Percentiles rank a stretch among this genome's conserved stretches.
Conservation (phyloP, 345 rosid genomes). For the Murraya paniculata region DNA sequence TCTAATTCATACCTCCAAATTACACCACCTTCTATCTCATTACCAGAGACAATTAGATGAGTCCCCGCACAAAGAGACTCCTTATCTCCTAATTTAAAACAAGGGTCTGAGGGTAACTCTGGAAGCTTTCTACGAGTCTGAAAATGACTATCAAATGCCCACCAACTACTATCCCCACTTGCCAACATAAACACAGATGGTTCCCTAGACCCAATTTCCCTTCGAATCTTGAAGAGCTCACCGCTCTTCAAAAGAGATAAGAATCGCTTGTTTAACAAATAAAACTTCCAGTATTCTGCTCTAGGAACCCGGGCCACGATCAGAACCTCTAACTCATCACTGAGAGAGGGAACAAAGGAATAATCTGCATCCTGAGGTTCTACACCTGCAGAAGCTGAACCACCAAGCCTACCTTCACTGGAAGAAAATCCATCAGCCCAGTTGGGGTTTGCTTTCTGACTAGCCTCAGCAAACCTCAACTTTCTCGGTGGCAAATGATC, state of each 20-base stretch:
- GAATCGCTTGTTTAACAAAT: constrained; percentile 48
- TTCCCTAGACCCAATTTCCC: constrained; percentile 51
- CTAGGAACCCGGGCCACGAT: constrained; percentile 72
- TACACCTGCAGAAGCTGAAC: constrained; percentile 35
- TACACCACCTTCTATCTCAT: constrained; percentile 48
- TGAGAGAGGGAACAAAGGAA: constrained; percentile 48
- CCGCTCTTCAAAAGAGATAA: constrained; percentile 56
- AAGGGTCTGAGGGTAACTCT: constrained; percentile 58
- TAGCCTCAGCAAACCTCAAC: constrained; percentile 17
- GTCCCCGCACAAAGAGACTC: constrained; percentile 84
- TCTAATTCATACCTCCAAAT: constrained; percentile 75
- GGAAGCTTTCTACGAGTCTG: constrained; percentile 51
- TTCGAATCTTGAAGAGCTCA: constrained; percentile 65
- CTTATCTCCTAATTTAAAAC: constrained; percentile 60
- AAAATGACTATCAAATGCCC: constrained; percentile 58
- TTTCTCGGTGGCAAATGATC: constrained; percentile 18
- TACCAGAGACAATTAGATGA: constrained; percentile 75
- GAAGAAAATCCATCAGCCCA: constrained; percentile 9
- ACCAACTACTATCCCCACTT: constrained; percentile 69
- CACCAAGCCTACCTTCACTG: constrained; percentile 20
- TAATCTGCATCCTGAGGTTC: constrained; percentile 99
- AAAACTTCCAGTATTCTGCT: constrained; percentile 70
- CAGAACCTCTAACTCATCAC: constrained; percentile 65
- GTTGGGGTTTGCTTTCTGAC: constrained; percentile 4
- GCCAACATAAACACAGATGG: constrained; percentile 75